These are phyloP conservation scores for Vitis rotundifolia DNA, from an alignment of 164 flowering plant species.

Conservation along the genomic window DNA sequence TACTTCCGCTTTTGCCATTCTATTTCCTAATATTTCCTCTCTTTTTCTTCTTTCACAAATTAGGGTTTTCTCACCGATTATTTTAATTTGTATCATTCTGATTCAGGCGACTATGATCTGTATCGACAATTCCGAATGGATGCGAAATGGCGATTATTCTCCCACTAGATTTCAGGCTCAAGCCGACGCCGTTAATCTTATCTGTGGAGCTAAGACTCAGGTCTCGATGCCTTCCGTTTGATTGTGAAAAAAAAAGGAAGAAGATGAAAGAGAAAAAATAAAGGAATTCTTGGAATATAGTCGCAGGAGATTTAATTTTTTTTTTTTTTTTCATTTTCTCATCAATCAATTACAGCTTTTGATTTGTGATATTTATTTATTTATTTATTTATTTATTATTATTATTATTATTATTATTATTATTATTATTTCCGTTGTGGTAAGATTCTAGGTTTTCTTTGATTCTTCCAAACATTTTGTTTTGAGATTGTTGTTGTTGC, in stretches of 20 bases:
- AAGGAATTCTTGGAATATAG: neutral
- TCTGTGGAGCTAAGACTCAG: slow-evolving; percentile 96
- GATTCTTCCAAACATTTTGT: neutral
- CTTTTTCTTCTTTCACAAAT: neutral
- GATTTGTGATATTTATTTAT: too few relatives aligned
- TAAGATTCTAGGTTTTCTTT: neutral
- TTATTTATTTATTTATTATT: too few relatives aligned
- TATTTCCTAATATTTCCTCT: neutral
- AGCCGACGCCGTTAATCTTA: slow-evolving; percentile 92
- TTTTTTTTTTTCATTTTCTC: neutral
- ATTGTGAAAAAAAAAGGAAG: neutral
- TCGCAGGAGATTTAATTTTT: too few relatives aligned
- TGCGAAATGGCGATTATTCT: slow-evolving; percentile 91
- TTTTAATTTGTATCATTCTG: too few relatives aligned
- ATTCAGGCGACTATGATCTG: slow-evolving; percentile 97
- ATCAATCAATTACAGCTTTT: neutral
- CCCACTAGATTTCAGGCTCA: slow-evolving; percentile 88
- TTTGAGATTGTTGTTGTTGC: too few relatives aligned
- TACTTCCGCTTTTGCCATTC: too few relatives aligned
- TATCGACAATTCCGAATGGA: slow-evolving; percentile 97
- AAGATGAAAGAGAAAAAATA: neutral
- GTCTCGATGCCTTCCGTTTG: slow-evolving; percentile 21
- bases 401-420: too few relatives aligned
- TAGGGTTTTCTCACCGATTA: slow-evolving; percentile 1
- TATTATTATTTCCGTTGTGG: neutral